phyloP scores from a whole-genome alignment of 768 basidiomycete genomes.

The Boletus bicolor region DNA sequence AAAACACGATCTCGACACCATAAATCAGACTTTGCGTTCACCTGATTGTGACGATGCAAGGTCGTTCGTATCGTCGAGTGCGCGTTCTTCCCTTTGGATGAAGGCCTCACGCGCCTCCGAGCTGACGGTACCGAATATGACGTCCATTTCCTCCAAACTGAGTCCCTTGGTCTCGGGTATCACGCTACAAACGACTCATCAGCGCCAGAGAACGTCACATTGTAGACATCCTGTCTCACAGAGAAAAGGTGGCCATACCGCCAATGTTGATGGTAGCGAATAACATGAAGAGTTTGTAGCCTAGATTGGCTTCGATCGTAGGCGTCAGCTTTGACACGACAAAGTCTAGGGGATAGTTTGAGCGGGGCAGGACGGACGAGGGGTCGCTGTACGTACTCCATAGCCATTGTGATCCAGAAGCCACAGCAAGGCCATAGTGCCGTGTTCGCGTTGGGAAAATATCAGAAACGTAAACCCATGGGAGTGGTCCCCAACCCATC shows the following conservation, averaged over 20 bases:
- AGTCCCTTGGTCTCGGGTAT: constrained; percentile 64
- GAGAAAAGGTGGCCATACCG: constrained; percentile 64
- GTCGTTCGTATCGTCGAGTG: constrained; percentile 7
- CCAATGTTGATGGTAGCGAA: constrained; percentile 72
- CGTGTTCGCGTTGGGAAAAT: constrained; percentile 85
- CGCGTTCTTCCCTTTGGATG: constrained; percentile 46
- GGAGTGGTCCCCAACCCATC: constrained; percentile 80
- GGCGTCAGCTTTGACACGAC: constrained; percentile 72
- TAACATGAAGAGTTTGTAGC: constrained; percentile 76
- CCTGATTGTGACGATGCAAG: not conserved
- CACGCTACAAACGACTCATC: constrained; percentile 32
- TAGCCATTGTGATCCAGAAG: constrained; percentile 79
- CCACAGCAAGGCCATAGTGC: constrained; percentile 74
- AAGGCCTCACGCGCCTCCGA: constrained; percentile 51
- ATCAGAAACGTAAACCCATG: constrained; percentile 70
- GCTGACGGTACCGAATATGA: constrained; percentile 56
- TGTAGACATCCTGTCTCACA: constrained; percentile 37
- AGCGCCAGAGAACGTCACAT: not conserved
- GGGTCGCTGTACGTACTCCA: constrained; percentile 51
- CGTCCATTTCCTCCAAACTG: constrained; percentile 53
- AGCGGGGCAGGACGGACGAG: not conserved
- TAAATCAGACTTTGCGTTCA: constrained; percentile 6
- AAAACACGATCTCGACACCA: not conserved
- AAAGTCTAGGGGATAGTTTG: constrained; percentile 46
- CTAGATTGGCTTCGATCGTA: constrained; percentile 53